Conservation (phyloP, 2,329 filamentous ascomycete species). For the Epichloe festucae region DNA sequence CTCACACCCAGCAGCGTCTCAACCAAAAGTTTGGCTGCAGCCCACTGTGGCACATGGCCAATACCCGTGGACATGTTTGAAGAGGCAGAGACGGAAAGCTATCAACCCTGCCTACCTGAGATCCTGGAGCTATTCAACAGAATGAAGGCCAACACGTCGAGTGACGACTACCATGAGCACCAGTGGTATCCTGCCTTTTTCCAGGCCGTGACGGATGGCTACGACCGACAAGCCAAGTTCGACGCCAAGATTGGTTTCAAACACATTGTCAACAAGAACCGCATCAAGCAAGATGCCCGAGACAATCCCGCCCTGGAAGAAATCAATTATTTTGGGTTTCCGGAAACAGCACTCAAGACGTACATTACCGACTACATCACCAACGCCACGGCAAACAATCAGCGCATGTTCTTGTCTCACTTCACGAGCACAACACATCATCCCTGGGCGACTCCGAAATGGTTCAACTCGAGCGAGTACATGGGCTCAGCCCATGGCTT, state of each 20-base stretch:
- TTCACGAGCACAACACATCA: constrained; percentile 22
- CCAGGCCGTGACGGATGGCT: constrained; percentile 18
- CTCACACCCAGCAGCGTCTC: constrained; percentile 29
- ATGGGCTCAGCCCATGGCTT: constrained; percentile 9
- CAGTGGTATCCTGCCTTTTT: constrained; percentile 20
- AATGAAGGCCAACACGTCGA: constrained; percentile 7
- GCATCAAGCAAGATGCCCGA: constrained; percentile 5
- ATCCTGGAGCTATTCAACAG: constrained; percentile 18
- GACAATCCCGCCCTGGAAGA: constrained; percentile 9
- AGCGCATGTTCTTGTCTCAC: constrained; percentile 20
- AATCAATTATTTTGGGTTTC: constrained; percentile 20
- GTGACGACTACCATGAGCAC: constrained; percentile 11
- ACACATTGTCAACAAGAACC: constrained; percentile 9
- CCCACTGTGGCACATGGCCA: constrained; percentile 27
- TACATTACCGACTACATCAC: constrained; percentile 18
- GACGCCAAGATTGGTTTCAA: constrained; percentile 11
- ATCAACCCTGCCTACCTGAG: constrained; percentile 31
- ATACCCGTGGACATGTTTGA: constrained; percentile 26
- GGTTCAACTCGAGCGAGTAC: constrained; percentile 12
- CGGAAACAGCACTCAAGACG: constrained; percentile 16
- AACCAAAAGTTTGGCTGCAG: constrained; percentile 27
- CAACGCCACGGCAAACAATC: constrained; percentile 14
- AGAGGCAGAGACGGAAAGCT: constrained; percentile 29
- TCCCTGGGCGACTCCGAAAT: constrained; percentile 15
- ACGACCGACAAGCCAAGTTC: constrained; percentile 16